Evolutionary conservation across 1,284 basidiomycete genomes (phyloP).

Genomic region (Ceratobasidium sp.): DNA sequence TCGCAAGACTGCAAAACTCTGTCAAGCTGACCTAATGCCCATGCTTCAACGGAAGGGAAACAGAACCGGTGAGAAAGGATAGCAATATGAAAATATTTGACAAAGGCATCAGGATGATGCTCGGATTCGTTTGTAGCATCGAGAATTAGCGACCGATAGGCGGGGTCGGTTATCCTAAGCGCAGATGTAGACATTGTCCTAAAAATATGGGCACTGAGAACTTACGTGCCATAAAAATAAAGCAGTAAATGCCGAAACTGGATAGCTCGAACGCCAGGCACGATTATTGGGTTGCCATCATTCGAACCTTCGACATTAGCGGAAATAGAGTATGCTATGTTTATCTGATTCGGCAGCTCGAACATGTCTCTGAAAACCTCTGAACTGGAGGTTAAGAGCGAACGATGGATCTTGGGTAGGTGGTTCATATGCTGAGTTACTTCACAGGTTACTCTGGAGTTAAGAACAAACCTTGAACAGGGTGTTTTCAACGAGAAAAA

Average conservation of each 20-base stretch:
- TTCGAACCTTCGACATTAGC: not conserved
- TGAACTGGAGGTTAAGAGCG: not conserved
- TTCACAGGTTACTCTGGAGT: too few relatives aligned
- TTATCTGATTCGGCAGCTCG: not conserved
- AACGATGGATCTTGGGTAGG: not conserved
- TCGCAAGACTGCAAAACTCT: too few relatives aligned
- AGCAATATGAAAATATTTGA: conserved; percentile 15
- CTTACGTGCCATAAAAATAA: not conserved
- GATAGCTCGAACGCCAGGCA: not conserved
- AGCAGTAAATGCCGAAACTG: not conserved
- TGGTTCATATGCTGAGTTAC: too few relatives aligned
- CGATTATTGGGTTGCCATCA: conserved; percentile 2
- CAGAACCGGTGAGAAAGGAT: conserved; percentile 21
- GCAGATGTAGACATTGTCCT: too few relatives aligned
- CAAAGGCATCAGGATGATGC: not conserved
- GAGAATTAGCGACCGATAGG: not conserved
- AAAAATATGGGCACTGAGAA: not conserved
- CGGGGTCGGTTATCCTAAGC: not conserved
- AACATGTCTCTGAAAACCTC: not conserved
- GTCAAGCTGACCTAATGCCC: conserved; percentile 2
- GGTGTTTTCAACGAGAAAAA: too few relatives aligned
- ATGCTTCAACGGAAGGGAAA: not conserved
- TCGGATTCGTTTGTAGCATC: not conserved
- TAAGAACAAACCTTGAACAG: too few relatives aligned
- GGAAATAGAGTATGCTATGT: too few relatives aligned